Base-by-base conservation (phyloP, 2,329 filamentous ascomycete species). In the Anisogramma anomala region DNA sequence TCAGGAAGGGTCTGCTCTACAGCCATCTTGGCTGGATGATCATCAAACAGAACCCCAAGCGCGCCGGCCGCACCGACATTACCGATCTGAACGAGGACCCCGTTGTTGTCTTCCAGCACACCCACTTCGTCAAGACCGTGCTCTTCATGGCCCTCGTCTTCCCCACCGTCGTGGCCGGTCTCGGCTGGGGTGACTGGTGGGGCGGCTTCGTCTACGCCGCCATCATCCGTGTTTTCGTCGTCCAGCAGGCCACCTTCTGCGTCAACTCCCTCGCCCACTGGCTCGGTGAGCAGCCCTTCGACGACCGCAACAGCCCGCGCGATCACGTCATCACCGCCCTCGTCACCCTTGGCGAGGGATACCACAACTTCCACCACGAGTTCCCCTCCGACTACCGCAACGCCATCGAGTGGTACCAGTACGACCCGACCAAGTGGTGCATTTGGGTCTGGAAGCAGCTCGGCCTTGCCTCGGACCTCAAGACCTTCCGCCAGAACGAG, bases 321-420 rank as follows among this genome's bases (percentile, higher is more conserved):
- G 85, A 93, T 56, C 84, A 93, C 64, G 74, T 89, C 58, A 77
- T 93, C 63, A 93, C 85, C 30, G 85, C 85, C 33, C 66, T 93
- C 14, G 79, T 86, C 52, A 93, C 85, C 32, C 79, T 93, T 17
- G 85, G 85, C 36, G 85, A 63, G 65, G 85, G 85, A 22, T 93
- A 93, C 68, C 85, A 93, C 74, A 93, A 93, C 73, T 93, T 93
- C 74, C 85, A 93, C 67, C 85, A 93, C 72, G 85, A 93, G 63
- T 93, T 93, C 66, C 86, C 86, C 41, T 89, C 84, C 9, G 85
- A 93, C 63, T 93, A 91, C 76, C 84, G 85, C 59, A 93, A 93
- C 60, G 85, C 84, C 48, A 89, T 91, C 52, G 72, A 86, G 64
- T 93, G 85, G 84, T 82, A 79, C 67, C 85, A 93, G 66, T 93